phyloP scores from a whole-genome alignment of 306 rosid genomes.

The Amphicarpaea edgeworthii region DNA sequence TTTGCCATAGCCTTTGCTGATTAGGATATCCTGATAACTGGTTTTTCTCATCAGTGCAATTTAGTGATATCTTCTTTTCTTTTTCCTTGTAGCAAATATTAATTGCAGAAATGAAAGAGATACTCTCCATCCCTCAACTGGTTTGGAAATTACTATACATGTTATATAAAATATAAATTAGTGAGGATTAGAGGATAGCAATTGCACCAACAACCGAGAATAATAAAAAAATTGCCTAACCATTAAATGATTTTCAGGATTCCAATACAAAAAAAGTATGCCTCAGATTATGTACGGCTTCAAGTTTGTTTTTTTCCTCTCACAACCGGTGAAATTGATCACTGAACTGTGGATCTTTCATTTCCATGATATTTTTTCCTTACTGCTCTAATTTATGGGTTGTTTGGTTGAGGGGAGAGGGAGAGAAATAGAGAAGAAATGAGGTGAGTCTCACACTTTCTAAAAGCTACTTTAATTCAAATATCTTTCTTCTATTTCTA shows the following conservation, averaged over 20 bases:
- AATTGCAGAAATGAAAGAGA: not conserved
- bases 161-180: not conserved
- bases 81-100: not conserved
- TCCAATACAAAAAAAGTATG: constrained; percentile 35
- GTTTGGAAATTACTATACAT: not conserved
- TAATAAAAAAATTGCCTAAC: not conserved
- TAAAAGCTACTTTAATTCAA: too few species aligned
- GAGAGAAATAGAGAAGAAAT: too few species aligned
- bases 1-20: not conserved
- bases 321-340: constrained; percentile 18
- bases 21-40: not conserved
- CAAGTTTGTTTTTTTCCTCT: constrained; percentile 2
- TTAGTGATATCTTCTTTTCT: not conserved
- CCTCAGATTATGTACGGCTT: not conserved
- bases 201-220: not conserved
- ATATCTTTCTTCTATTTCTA: too few species aligned
- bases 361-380: not conserved
- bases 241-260: not conserved
- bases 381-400: constrained; percentile 35
- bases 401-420: too few species aligned
- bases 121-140: not conserved
- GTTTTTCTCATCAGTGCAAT: not conserved
- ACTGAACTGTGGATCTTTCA: constrained; percentile 11
- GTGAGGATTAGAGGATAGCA: constrained; percentile 9
- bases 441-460: too few species aligned